Evolutionary conservation across 257 asterid genomes (phyloP), one percentile per base, ranked within the genome.

Genomic region (Schizonepeta tenuifolia): DNA sequence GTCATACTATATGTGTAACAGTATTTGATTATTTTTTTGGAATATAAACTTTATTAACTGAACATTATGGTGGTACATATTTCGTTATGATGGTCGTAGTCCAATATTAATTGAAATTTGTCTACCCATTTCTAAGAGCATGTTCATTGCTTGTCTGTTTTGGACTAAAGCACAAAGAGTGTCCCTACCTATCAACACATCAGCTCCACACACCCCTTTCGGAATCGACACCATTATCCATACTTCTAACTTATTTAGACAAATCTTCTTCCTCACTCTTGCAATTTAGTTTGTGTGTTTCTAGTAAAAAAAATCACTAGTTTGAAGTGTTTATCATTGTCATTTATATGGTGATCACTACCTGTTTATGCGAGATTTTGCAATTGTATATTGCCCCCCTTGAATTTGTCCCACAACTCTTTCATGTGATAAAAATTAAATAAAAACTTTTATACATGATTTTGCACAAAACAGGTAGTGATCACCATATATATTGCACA

Each of bases 121-220:
- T 26, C 3, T 17, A 6, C 13, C 31, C 67, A 56, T 11, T 54
- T 70, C 54, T 36, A 67, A 40, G 61, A 61, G 46, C 85, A 83
- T 83, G 88, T 84, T 83, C 79, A 44, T 44, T 59, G 65, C 70
- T 66, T 76, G 72, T 74, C 69, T 63, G 38, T 75, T 72, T 83
- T 79, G 65, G 60, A 73, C 75, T 56, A 35, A 64, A 72, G 36
- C 75, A 60, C 73, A 69, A 60, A 71, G 68, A 76, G 80, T 77
- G 68, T 80, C 85, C 76, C 82, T 66, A 71, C 82, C 78, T 28
- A 60, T 28, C 24, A 54, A 58, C 64, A 21, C 24, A 75, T 35
- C 54, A 49, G 44, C 73, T 73, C 80, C 74, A 76, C 74, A 13
- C 41, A 62, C 62, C 69, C 69, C 22, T 59, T 15, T 17, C 1